Base-by-base conservation (phyloP, 2,329 filamentous ascomycete species). In the Aspergillus eucalypticola region DNA sequence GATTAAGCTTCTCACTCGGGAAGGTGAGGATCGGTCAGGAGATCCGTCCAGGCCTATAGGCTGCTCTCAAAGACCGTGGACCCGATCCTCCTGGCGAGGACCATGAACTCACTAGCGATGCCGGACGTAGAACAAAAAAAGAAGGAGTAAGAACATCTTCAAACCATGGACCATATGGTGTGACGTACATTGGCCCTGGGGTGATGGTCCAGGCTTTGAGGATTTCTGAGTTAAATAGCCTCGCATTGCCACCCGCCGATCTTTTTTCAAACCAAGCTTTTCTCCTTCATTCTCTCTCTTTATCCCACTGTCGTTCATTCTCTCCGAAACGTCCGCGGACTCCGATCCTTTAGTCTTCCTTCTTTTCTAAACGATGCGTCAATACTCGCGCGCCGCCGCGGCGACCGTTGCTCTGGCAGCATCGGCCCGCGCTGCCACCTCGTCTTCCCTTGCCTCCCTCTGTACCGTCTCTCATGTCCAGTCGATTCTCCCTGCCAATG, bases 401-500 rank as follows among this genome's bases (percentile, higher is more conserved):
- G 53, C 53, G 27, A 11, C 53, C 27, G 41, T 55, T 21, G 53
- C 53, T 46, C 53, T 55, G 53, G 53, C 53, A 50, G 21, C 44
- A 46, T 35, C 41, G 51, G 11, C 41, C 38, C 39, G 51, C 23
- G 50, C 44, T 42, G 19, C 49, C 32, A 46, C n/a, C 10, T 35
- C 52, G 0, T 32, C 53, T 13, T 58, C 25, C 10, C 76, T 81
- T 21, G 59, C 71, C 41, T 73, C 78, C 60, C 62, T 81, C 27
- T 81, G 78, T 63, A 79, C 77, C 2, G 70, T 78, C 5, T 69
- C 73, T 27, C 76, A 80, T 58, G 73, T 81, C 19, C 73, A 75
- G 60, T 71, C 77, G 13, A 71, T 74, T 11, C 66, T 81, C 8
- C 79, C 78, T n/a, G 67, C 77, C 35, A 77, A 79, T 57, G 78